phyloP scores from a whole-genome alignment of 106 monocot genomes.

The Dendrobium officinale region DNA sequence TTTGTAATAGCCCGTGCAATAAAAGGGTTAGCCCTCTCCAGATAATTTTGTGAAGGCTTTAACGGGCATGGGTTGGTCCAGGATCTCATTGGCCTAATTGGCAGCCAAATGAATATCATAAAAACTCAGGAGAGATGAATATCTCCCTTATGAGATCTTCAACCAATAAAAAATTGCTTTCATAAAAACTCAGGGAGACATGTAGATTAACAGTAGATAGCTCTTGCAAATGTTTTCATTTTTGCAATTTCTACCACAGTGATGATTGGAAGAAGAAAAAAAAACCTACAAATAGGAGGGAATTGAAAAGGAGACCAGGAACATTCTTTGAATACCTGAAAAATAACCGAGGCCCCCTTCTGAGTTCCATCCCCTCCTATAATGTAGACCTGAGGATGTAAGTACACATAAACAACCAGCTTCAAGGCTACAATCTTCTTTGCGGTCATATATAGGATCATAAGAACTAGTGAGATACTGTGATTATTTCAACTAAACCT shows the following conservation, averaged over 20 bases:
- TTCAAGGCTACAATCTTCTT: background rate
- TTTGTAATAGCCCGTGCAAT: too few species aligned
- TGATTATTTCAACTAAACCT: slow-evolving; percentile 30
- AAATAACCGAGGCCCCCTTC: slow-evolving; percentile 87
- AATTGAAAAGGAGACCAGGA: background rate
- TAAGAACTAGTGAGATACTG: background rate
- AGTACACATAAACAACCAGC: background rate
- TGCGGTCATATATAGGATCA: background rate
- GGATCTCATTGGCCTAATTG: too few species aligned
- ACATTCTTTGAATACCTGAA: slow-evolving; percentile 47
- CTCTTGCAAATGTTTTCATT: too few species aligned
- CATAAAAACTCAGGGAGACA: background rate
- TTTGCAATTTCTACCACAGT: background rate
- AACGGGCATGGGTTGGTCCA: too few species aligned
- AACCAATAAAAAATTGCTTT: background rate
- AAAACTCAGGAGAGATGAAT: too few species aligned
- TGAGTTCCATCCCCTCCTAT: slow-evolving; percentile 98
- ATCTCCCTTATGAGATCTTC: background rate
- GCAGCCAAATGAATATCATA: background rate
- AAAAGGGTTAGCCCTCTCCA: too few species aligned
- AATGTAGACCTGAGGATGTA: slow-evolving; percentile 61
- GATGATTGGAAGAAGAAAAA: background rate
- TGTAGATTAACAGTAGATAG: background rate
- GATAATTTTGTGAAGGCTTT: too few species aligned
- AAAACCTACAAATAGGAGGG: background rate